phyloP scores from a whole-genome alignment of 1,284 basidiomycete species.

The Naganishia liquefaciens region DNA sequence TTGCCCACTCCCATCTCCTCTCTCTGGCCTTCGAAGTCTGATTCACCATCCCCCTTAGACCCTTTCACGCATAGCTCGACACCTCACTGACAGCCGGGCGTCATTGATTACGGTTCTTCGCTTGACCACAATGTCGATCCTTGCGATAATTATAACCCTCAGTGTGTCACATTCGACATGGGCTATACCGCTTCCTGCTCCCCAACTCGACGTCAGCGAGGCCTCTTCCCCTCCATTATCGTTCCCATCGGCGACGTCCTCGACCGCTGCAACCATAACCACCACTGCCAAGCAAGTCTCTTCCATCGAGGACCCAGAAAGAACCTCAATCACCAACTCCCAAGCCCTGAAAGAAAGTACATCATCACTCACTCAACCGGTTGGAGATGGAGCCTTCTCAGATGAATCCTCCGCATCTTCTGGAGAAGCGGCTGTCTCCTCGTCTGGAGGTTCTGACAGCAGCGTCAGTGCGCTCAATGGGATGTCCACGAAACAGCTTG shows the following conservation, averaged over 20 bases:
- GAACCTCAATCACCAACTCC: background rate
- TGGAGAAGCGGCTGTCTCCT: no score
- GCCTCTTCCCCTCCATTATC: background rate
- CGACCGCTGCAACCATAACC: background rate
- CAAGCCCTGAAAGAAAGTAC: no score
- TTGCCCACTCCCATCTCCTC: no score
- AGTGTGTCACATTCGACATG: background rate
- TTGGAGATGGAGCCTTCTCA: no score
- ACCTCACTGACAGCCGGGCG: no score
- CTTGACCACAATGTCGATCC: background rate
- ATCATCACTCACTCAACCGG: no score
- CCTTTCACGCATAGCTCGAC: no score
- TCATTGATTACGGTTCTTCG: no score
- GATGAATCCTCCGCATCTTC: background rate
- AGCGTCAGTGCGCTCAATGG: conserved; percentile 3
- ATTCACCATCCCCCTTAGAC: no score
- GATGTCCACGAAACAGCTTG: conserved; percentile 10
- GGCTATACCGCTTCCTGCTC: background rate
- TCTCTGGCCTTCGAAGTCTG: no score
- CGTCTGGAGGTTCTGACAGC: background rate
- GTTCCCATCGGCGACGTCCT: background rate
- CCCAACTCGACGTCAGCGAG: background rate
- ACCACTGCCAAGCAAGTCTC: background rate
- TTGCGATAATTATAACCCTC: background rate
- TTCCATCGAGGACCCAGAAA: background rate